Evolutionary conservation across 1,139 yeast species (phyloP), one percentile per base, ranked within the genome.

Genomic region (Lizanozyma gosingica): DNA sequence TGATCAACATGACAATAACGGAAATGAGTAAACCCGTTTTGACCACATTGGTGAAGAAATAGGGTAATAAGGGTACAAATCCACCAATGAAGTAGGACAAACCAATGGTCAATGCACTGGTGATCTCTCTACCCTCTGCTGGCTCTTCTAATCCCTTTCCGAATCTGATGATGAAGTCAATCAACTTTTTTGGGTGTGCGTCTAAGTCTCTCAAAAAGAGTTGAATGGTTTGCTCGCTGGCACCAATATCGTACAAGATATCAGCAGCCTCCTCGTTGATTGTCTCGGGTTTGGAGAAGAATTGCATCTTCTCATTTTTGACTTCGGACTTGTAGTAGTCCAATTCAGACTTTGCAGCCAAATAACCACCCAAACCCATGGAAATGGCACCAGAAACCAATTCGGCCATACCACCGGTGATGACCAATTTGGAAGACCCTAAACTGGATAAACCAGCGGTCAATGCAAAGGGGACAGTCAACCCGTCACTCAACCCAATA

Each of bases 341-440:
- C 18, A 73, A 62, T 60, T 83, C 94, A n/a, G 84, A 77, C 54
- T 80, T 79, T 32, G 92, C 92, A 35, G 92, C 94, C 47, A 83
- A 66, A 56, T 72, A 83, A 15, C 94, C 94, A 45, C 94, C 94
- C 44, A 83, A 72, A 3, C 94, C 94, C 94, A 83, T 83, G 17
- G 90, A 82, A 35, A 83, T 83, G 36, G 92, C 86, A 36, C 94
- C 94, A 3, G 87, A 79, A 3, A 83, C 85, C 53, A 83, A 67
- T 59, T 83, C 94, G 3, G 92, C 92, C 76, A 83, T 76, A 34
- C 92, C 94, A 69, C 92, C 94, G 17, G 92, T 82, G 41, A 83
- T 82, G 34, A 83, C 94, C 53, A 83, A 67, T 54, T 72, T 78
- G 14, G 88, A 66, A 53, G 81, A 83, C 43, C 94, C 94, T 43